Conservation (phyloP, 1,139 yeast genomes). For the Saccharomycopsis crataegensis region DNA sequence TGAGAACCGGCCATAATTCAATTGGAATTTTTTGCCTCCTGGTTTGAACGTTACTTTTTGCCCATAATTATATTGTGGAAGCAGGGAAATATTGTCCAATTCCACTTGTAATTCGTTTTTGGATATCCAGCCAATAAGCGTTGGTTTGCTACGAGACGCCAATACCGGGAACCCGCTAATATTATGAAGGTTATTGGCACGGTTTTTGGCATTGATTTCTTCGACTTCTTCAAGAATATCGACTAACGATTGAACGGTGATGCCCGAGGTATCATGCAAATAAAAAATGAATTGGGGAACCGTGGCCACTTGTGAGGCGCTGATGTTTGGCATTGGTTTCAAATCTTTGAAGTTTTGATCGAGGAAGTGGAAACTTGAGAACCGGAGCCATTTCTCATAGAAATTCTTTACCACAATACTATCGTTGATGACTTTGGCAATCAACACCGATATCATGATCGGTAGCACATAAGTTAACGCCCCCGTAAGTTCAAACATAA, state of each 20-base stretch:
- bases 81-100: constrained; percentile 19
- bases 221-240: too few species aligned
- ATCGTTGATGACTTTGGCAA: constrained; percentile 42
- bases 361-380: constrained; percentile 22
- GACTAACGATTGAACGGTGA: too few species aligned
- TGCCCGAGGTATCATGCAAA: too few species aligned
- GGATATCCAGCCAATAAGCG: constrained; percentile 36
- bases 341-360: constrained; percentile 14
- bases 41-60: constrained; percentile 21
- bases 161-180: constrained; percentile 36
- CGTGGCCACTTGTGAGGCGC: not conserved
- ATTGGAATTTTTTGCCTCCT: constrained; percentile 9
- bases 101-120: constrained; percentile 31
- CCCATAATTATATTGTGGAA: constrained; percentile 19
- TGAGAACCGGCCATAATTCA: not conserved
- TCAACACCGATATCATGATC: constrained; percentile 56
- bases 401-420: constrained; percentile 31
- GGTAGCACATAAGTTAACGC: constrained; percentile 77
- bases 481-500: constrained; percentile 84
- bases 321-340: constrained; percentile 2
- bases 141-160: constrained; percentile 24
- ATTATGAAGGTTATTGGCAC: not conserved
- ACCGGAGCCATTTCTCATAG: constrained; percentile 37
- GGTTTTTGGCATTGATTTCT: too few species aligned
- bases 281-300: too few species aligned